Base-by-base conservation (phyloP, 306 rosid genomes). In the Citrullus amarus region DNA sequence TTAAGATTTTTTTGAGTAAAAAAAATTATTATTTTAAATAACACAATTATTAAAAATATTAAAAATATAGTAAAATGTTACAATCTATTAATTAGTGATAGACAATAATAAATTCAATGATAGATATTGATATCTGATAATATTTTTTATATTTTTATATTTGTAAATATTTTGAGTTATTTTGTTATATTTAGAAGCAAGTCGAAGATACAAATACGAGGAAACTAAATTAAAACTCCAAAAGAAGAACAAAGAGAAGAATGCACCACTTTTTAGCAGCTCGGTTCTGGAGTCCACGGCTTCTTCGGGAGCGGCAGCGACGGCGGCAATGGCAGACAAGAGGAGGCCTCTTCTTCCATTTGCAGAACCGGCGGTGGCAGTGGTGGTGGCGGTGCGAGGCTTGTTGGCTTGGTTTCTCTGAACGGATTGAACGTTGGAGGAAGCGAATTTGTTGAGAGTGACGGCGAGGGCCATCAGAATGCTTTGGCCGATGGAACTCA, bases 391-490 rank as follows among this genome's bases (percentile, higher is more conserved):
- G 17, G 75, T 20, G 51, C 30, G 10, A 17, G 86, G 22, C 9
- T 9, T 25, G 74, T 78, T 83, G 7, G 56, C 59, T 58, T 83
- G 85, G 59, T 65, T 86, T 83, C 83, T 81, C 11, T 81, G 91
- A 79, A 89, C 92, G 14, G 95, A 89, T 74, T 88, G 97, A 57
- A 90, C 79, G 79, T 92, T 94, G 2, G 95, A 92, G 13, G 91
- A 94, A 77, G 90, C 93, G 79, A 80, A 85, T 81, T 86, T 92
- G 93, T 94, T 94, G 36, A 92, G 87, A 4, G 97, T 87, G 17
- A 86, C 89, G 48, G 97, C 89, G 32, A 92, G 82, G 22, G 97
- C 96, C 97, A 95, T 95, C 86, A 91, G 65, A 53, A 88, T 86
- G 87, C 82, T 90, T 75, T 94, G 96, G 38, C 96, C 88, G 16